Percentiles rank a stretch among this genome's conserved stretches.
Conservation (phyloP, 441 rosid genomes). For the Aquilaria agallochum region DNA sequence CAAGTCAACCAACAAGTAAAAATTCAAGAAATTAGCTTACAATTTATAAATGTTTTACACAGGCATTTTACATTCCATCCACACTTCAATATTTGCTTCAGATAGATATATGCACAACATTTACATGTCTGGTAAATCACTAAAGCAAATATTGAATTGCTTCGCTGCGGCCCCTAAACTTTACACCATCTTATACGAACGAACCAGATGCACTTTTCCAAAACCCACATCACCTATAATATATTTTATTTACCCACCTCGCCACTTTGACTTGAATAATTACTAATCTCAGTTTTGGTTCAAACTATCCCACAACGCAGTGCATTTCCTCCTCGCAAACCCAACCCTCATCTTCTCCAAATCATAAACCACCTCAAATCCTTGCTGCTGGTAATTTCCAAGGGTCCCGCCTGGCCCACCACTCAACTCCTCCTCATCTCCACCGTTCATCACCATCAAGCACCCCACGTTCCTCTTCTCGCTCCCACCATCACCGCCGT, state of each 20-base stretch:
- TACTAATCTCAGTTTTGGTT: constrained; percentile 27
- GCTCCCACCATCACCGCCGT: constrained; percentile 43
- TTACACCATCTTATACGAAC: neutral
- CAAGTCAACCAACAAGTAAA: neutral
- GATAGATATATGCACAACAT: constrained; percentile 10
- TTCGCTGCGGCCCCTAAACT: no score
- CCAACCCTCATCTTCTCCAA: constrained; percentile 69
- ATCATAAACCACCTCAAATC: constrained; percentile 93
- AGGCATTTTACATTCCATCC: neutral
- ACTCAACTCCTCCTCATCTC: constrained; percentile 65
- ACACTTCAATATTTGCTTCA: constrained; percentile 28
- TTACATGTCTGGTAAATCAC: neutral
- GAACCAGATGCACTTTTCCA: neutral
- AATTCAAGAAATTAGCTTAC: no score
- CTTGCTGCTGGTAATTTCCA: constrained; percentile 96
- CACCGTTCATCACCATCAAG: constrained; percentile 91
- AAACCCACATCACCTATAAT: neutral
- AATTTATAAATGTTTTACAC: no score
- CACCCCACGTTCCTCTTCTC: constrained; percentile 70
- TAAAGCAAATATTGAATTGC: constrained; percentile 28
- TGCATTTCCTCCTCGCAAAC: constrained; percentile 79
- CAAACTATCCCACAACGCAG: constrained; percentile 77
- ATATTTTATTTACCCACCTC: neutral
- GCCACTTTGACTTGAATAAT: neutral
- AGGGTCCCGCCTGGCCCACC: constrained; percentile 84